Conservation (phyloP, 2,329 filamentous ascomycete genomes). For the Epichloe sylvatica region DNA sequence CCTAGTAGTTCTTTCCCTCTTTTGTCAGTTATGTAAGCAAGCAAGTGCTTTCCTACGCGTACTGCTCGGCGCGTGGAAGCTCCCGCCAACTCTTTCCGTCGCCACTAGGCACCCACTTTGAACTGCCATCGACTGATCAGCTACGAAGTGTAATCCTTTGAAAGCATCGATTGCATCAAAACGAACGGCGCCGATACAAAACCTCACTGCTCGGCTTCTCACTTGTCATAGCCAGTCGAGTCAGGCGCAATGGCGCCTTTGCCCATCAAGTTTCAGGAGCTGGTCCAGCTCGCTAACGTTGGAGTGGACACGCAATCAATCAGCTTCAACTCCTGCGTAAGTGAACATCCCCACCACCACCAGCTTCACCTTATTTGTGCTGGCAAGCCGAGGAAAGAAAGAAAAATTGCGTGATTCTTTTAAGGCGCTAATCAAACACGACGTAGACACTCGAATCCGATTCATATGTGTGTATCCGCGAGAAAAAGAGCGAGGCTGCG, state of each 20-base stretch:
- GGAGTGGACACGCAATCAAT: constrained; percentile 40
- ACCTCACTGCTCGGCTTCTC: constrained; percentile 8
- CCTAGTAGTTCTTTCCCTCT: constrained; percentile 3
- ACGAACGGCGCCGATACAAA: neutral
- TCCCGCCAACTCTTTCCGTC: constrained; percentile 14
- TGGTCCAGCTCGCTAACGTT: constrained; percentile 51
- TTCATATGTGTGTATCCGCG: constrained; percentile 87
- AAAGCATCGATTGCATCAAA: constrained; percentile 10
- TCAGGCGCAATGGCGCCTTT: constrained; percentile 48
- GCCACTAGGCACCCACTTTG: constrained; percentile 10
- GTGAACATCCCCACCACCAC: neutral
- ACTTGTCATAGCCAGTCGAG: constrained; percentile 12
- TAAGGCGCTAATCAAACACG: neutral
- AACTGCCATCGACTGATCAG: constrained; percentile 5
- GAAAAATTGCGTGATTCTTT: neutral
- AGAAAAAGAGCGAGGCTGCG: constrained; percentile 74
- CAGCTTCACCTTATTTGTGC: neutral
- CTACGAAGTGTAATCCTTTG: constrained; percentile 10
- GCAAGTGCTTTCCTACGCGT: constrained; percentile 9
- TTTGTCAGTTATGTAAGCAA: neutral
- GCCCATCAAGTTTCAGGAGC: constrained; percentile 87
- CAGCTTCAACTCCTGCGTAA: constrained; percentile 67
- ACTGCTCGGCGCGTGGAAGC: constrained; percentile 26
- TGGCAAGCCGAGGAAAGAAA: neutral
- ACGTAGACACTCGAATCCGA: constrained; percentile 91